A percentile compares a stretch with the other conserved stretches of the same genome.
phyloP scores from a whole-genome alignment of 495 filamentous ascomycete species.

The Sordaria brevicollis region DNA sequence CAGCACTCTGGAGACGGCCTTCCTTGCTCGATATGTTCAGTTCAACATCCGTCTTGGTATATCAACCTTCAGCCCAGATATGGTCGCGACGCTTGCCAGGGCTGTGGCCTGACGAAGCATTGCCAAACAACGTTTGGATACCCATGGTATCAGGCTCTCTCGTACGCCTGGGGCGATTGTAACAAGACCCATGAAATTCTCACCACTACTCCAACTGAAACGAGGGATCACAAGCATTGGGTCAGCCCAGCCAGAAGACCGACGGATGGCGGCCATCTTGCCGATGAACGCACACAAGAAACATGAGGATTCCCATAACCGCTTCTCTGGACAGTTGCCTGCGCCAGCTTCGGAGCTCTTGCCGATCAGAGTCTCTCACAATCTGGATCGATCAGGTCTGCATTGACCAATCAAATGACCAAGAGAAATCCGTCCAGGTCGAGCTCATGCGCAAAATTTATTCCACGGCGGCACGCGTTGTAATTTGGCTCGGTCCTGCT shows the following conservation, averaged over 20 bases:
- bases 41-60: neutral
- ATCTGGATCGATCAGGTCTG: neutral
- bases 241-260: neutral
- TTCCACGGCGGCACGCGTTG: neutral
- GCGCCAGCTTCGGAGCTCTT: neutral
- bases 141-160: neutral
- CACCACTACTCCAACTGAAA: neutral
- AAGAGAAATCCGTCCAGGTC: neutral
- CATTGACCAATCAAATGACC: neutral
- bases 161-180: neutral
- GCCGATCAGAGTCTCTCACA: neutral
- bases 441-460: neutral
- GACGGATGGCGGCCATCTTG: neutral
- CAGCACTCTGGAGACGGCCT: neutral
- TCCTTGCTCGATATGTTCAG: neutral
- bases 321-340: neutral
- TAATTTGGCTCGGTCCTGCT: neutral
- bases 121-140: slow-evolving; percentile 7
- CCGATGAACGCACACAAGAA: neutral
- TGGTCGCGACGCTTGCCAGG: neutral
- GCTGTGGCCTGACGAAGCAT: slow-evolving; percentile 21
- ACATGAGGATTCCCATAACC: neutral
- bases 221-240: neutral
- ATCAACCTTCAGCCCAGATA: neutral
- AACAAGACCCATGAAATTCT: neutral